phyloP scores from a whole-genome alignment of 2,329 filamentous ascomycete genomes.

The Botrytis porri region DNA sequence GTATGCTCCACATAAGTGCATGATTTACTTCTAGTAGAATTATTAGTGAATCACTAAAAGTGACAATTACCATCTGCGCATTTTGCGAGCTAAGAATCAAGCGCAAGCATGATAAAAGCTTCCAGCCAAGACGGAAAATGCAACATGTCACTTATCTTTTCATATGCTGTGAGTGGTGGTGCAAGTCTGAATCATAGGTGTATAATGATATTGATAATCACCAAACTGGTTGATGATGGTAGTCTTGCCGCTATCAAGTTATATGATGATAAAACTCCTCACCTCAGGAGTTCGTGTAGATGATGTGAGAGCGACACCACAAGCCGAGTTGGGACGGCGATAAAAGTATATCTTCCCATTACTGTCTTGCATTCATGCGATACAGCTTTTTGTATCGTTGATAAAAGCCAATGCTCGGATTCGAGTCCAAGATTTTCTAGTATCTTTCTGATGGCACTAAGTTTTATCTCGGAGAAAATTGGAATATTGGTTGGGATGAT shows the following conservation, averaged over 20 bases:
- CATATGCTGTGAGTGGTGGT: neutral
- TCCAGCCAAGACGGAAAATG: neutral
- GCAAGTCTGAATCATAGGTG: neutral
- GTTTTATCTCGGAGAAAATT: neutral
- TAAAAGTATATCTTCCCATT: neutral
- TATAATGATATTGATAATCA: neutral
- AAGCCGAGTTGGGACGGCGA: neutral
- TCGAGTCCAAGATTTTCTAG: no score
- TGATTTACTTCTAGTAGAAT: neutral
- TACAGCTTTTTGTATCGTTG: no score
- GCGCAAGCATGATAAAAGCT: neutral
- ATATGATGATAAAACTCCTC: no score
- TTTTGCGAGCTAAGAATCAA: neutral
- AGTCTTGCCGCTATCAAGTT: neutral
- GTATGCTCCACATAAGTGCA: neutral
- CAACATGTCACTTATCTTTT: neutral
- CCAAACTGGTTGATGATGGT: neutral
- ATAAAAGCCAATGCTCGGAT: no score
- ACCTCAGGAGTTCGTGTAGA: no score
- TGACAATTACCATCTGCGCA: neutral
- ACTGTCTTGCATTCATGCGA: no score
- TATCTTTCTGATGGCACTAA: no score
- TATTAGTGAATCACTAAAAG: neutral
- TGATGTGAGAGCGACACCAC: neutral
- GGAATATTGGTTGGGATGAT: neutral